Percentiles rank a stretch among this genome's conserved stretches.
Evolutionary conservation across 441 rosid genomes (phyloP).

Genomic region (Macaranga tanarius): DNA sequence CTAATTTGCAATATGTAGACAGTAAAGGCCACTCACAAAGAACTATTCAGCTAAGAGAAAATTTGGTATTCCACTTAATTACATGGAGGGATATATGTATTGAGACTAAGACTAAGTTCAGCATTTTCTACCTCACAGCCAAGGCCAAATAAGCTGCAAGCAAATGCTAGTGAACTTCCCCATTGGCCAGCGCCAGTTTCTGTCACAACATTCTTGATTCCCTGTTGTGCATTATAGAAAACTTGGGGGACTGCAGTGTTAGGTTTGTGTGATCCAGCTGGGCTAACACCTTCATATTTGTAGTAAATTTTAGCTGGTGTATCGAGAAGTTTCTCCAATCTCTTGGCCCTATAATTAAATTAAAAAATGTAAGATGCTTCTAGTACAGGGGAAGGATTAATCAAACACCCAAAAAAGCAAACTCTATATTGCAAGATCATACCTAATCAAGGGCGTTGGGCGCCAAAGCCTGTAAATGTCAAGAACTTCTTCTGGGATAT

Average conservation of each 20-base stretch:
- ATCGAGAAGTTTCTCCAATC: slow-evolving; percentile 81
- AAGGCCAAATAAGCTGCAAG: slow-evolving; percentile 79
- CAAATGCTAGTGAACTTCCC: slow-evolving; percentile 91
- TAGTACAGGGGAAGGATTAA: not conserved
- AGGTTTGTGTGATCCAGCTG: slow-evolving; percentile 96
- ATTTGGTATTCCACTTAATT: not conserved
- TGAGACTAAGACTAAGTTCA: not conserved
- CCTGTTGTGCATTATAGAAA: slow-evolving; percentile 74
- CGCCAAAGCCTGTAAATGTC: slow-evolving; percentile 90
- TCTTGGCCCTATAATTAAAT: slow-evolving; percentile 64
- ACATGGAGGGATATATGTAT: not conserved
- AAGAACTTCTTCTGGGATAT: slow-evolving; percentile 83
- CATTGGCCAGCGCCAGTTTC: slow-evolving; percentile 99
- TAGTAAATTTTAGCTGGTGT: slow-evolving; percentile 93
- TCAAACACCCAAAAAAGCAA: not conserved
- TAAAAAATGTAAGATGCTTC: slow-evolving; percentile 7
- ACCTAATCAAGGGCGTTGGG: slow-evolving; percentile 94
- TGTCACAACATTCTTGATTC: slow-evolving; percentile 73
- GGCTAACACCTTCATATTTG: slow-evolving; percentile 92
- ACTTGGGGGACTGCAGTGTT: slow-evolving; percentile 88
- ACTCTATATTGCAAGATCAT: not conserved
- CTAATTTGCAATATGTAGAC: not conserved
- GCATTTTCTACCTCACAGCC: slow-evolving; percentile 63
- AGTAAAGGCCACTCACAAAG: not conserved
- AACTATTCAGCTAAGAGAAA: not conserved